Evolutionary conservation across 805 yeast species (phyloP).

Genomic region (Candida sonorensis): DNA sequence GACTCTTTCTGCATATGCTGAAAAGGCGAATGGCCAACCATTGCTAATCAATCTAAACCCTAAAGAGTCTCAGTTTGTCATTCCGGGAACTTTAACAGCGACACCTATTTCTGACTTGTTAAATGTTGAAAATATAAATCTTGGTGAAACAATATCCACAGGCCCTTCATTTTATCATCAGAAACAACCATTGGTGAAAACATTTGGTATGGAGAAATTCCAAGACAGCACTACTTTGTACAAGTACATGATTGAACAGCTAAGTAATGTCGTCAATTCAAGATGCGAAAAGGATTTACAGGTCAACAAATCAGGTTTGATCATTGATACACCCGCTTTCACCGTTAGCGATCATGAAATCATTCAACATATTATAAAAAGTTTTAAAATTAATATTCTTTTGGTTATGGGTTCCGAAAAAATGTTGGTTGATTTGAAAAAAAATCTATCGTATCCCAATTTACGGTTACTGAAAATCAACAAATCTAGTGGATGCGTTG

Average conservation of each 20-base stretch:
- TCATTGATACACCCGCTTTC: slow-evolving; percentile 72
- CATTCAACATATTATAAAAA: slow-evolving; percentile 51
- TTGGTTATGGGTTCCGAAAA: slow-evolving; percentile 76
- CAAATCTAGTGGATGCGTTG: slow-evolving; percentile 71
- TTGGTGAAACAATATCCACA: slow-evolving; percentile 74
- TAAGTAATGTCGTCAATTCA: slow-evolving; percentile 30
- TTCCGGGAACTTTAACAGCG: slow-evolving; percentile 83
- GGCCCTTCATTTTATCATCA: slow-evolving; percentile 74
- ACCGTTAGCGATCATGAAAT: slow-evolving; percentile 41
- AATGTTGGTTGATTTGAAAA: slow-evolving; percentile 53
- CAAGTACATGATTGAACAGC: slow-evolving; percentile 38
- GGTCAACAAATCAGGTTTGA: slow-evolving; percentile 44
- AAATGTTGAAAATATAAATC: slow-evolving; percentile 62
- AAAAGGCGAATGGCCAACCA: slow-evolving; percentile 62
- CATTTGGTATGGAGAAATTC: slow-evolving; percentile 62
- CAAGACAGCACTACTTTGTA: slow-evolving; percentile 52
- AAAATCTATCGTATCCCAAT: slow-evolving; percentile 33
- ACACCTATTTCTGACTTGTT: slow-evolving; percentile 75
- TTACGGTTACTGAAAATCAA: slow-evolving; percentile 54
- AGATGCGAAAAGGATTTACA: slow-evolving; percentile 45
- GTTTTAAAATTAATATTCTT: slow-evolving; percentile 50
- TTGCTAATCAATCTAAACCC: slow-evolving; percentile 78
- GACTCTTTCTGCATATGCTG: slow-evolving; percentile 67
- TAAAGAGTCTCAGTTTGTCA: slow-evolving; percentile 35
- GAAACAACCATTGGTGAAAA: slow-evolving; percentile 84